phyloP scores from a whole-genome alignment of 805 yeast species.

The Wickerhamiella sorbophila region DNA sequence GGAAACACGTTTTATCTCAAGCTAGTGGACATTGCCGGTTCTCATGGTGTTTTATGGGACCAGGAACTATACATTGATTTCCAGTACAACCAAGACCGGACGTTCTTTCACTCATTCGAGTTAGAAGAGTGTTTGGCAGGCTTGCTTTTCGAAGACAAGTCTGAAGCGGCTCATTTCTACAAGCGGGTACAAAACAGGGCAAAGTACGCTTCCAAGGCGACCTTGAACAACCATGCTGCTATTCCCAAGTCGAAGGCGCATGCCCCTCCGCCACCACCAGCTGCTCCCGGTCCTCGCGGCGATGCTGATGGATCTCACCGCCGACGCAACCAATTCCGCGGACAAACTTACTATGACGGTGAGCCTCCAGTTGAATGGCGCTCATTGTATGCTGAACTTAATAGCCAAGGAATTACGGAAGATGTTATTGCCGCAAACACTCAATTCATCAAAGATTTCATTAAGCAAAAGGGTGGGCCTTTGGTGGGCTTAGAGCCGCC shows the following conservation, averaged over 20 bases:
- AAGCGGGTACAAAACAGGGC: constrained; percentile 62
- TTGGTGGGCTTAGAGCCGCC: constrained; percentile 78
- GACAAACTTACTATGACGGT: constrained; percentile 51
- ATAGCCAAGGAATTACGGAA: constrained; percentile 65
- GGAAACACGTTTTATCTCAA: constrained; percentile 90
- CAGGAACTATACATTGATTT: constrained; percentile 85
- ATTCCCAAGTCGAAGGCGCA: constrained; percentile 53
- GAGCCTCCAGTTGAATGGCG: constrained; percentile 80
- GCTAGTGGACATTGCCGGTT: constrained; percentile 68
- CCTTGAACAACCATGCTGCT: constrained; percentile 76
- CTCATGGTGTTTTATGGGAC: constrained; percentile 89
- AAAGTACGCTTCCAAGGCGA: constrained; percentile 77
- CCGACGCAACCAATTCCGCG: constrained; percentile 19
- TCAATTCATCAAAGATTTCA: constrained; percentile 67
- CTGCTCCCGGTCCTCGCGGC: constrained; percentile 48
- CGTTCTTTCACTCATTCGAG: constrained; percentile 91
- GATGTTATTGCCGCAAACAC: constrained; percentile 82
- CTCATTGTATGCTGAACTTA: constrained; percentile 54
- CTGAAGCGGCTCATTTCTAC: constrained; percentile 73
- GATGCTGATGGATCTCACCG: constrained; percentile 29
- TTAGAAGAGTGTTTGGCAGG: constrained; percentile 82
- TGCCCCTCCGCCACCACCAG: constrained; percentile 19
- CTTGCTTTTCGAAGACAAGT: constrained; percentile 71
- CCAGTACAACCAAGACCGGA: constrained; percentile 82
- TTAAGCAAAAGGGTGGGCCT: constrained; percentile 60